Conservation (phyloP, 352 stramenopile genomes). For the Elongisporangium undulatum region DNA sequence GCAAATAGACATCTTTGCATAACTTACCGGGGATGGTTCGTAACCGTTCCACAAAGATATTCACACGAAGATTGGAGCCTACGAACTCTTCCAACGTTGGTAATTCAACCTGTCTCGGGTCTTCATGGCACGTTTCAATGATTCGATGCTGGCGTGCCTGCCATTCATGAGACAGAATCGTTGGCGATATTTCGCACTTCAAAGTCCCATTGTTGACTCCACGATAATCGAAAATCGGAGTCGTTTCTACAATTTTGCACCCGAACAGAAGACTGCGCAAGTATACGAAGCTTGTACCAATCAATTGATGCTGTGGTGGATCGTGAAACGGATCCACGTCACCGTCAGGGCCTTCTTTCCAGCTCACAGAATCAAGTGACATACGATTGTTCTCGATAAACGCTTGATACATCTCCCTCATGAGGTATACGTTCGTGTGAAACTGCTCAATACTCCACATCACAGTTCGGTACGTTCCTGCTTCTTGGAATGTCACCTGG, state of each 20-base stretch:
- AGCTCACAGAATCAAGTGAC: constrained; percentile 21
- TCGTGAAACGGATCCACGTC: constrained; percentile 81
- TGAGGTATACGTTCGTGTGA: constrained; percentile 68
- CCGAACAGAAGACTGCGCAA: constrained; percentile 57
- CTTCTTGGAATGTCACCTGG: constrained; percentile 72
- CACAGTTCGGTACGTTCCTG: constrained; percentile 64
- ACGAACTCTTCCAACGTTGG: constrained; percentile 42
- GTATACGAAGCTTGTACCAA: constrained; percentile 71
- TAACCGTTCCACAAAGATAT: constrained; percentile 44
- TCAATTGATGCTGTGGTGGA: constrained; percentile 52
- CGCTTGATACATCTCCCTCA: constrained; percentile 87
- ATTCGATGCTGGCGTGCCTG: constrained; percentile 59
- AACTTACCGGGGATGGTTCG: constrained; percentile 64
- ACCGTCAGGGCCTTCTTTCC: constrained; percentile 25
- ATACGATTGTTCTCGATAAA: constrained; percentile 74
- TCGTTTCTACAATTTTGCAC: constrained; percentile 49
- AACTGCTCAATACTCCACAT: constrained; percentile 84
- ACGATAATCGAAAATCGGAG: constrained; percentile 52
- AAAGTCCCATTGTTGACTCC: constrained; percentile 33
- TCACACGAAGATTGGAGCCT: constrained; percentile 49
- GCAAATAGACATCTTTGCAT: constrained; percentile 65
- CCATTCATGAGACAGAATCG: constrained; percentile 69
- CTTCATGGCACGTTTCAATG: constrained; percentile 48
- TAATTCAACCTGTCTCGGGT: constrained; percentile 28
- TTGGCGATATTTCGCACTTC: constrained; percentile 59